Percentiles rank a stretch among this genome's conserved stretches.
These are phyloP conservation scores for Sporothrix variecibatus DNA, from an alignment of 2,329 filamentous ascomycete genomes.

Conservation along the genomic window DNA sequence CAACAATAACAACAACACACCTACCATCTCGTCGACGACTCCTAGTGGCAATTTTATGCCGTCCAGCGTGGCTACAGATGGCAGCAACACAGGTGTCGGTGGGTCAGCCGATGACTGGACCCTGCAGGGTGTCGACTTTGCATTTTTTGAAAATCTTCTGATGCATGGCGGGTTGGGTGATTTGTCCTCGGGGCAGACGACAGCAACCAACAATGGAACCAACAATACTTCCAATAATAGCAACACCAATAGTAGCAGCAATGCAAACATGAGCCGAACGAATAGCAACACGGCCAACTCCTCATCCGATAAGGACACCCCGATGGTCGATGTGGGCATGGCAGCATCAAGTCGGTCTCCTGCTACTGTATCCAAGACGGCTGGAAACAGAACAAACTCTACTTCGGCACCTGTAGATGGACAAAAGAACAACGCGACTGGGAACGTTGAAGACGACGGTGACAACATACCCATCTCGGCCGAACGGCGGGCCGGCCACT, in stretches of 20 bases:
- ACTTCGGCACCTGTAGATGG: background rate
- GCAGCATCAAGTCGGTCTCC: background rate
- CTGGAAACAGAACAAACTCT: background rate
- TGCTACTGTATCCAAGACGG: background rate
- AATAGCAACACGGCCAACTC: background rate
- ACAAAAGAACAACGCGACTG: background rate
- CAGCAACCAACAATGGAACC: background rate
- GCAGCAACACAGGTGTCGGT: background rate
- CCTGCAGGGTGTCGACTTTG: conserved; percentile 40
- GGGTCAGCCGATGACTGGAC: conserved; percentile 37
- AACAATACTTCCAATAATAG: background rate
- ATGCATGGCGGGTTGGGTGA: conserved; percentile 19
- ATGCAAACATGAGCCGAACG: background rate
- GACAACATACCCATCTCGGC: conserved; percentile 7
- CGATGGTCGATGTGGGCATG: background rate
- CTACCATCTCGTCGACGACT: background rate
- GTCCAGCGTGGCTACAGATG: background rate
- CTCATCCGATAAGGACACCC: background rate
- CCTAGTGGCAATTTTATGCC: background rate
- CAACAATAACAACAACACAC: background rate
- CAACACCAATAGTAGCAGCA: background rate
- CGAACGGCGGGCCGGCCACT: background rate
- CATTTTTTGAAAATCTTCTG: conserved; percentile 38
- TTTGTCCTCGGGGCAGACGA: background rate
- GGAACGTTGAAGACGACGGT: background rate